Evolutionary conservation across 2,329 filamentous ascomycete genomes (phyloP), one percentile per base, ranked within the genome.

Genomic region (Colletotrichum theobromicola): DNA sequence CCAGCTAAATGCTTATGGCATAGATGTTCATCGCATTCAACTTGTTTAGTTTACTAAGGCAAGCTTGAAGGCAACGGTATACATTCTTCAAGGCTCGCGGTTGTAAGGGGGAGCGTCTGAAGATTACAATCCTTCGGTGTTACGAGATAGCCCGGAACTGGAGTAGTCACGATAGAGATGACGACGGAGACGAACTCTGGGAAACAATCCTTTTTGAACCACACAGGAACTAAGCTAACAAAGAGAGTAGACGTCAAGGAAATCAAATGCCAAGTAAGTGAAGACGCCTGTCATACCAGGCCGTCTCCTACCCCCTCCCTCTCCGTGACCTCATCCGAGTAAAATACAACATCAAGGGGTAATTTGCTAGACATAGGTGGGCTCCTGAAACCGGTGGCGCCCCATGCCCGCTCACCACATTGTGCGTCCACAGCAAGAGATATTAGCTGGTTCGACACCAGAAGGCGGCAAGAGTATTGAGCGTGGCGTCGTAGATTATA

Each of bases 231-330:
- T 75, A 75, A 74, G 55, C 72, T 74, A 69, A 61, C 55, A 73
- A 73, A 66, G 67, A 53, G 37, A 71, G 58, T 50, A 76, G 80
- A 80, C 78, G 73, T 81, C 79, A 82, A 79, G 79, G 78, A 83
- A 83, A 84, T 82, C 80, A 83, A 83, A 78, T 79, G 80, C 83
- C 84, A 84, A 83, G 82, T 82, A 82, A 84, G 78, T 79, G 76
- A 77, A 78, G 78, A 78, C 75, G 76, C 78, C 77, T 76, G 72
- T 60, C 78, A 81, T 78, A 77, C 76, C 76, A 79, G 79, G 81
- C 80, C 80, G 79, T 77, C 68, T 67, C 61, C 72, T 34, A 72
- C 72, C 68, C 68, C 79, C 62, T 72, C 72, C 61, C 21, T 72
- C 68, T 57, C 67, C 42, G 12, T 63, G 68, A 67, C 68, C 72